phyloP scores from a whole-genome alignment of 192 early-diverging fungal genomes.

The Coemansia sp. region DNA sequence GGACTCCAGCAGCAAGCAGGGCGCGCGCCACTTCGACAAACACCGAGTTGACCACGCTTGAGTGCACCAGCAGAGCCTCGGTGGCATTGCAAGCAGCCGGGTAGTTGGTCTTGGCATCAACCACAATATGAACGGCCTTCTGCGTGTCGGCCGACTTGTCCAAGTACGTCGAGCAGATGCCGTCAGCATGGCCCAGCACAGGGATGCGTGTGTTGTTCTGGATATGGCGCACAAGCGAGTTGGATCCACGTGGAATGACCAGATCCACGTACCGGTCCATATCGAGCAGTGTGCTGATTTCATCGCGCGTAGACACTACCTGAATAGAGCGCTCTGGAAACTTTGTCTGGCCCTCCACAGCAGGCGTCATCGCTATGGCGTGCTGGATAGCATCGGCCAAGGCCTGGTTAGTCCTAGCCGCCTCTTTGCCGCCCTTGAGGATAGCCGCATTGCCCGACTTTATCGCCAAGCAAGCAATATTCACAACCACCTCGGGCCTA shows the following conservation, averaged over 20 bases:
- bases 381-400: constrained; percentile 75
- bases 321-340: constrained; percentile 77
- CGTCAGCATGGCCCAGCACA: constrained; percentile 99
- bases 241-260: constrained; percentile 93
- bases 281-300: constrained; percentile 80
- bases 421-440: constrained; percentile 96
- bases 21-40: constrained; percentile 59
- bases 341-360: constrained; percentile 24
- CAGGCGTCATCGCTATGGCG: constrained; percentile 62
- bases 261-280: constrained; percentile 93
- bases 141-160: constrained; percentile 77
- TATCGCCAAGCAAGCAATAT: constrained; percentile 91
- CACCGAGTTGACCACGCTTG: constrained; percentile 33
- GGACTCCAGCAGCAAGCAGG: constrained; percentile 61
- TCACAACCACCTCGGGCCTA: constrained; percentile 96
- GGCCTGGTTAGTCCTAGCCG: constrained; percentile 71
- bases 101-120: constrained; percentile 92
- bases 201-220: constrained; percentile 96
- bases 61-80: constrained; percentile 90
- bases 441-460: constrained; percentile 98
- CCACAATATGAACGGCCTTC: constrained; percentile 75
- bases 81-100: constrained; percentile 96
- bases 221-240: constrained; percentile 85
- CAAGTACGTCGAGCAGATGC: constrained; percentile 89
- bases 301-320: constrained; percentile 85